A percentile compares a stretch with the other conserved stretches of the same genome.
Evolutionary conservation across 768 basidiomycete genomes (phyloP).

Genomic region (Suillus brevipes): DNA sequence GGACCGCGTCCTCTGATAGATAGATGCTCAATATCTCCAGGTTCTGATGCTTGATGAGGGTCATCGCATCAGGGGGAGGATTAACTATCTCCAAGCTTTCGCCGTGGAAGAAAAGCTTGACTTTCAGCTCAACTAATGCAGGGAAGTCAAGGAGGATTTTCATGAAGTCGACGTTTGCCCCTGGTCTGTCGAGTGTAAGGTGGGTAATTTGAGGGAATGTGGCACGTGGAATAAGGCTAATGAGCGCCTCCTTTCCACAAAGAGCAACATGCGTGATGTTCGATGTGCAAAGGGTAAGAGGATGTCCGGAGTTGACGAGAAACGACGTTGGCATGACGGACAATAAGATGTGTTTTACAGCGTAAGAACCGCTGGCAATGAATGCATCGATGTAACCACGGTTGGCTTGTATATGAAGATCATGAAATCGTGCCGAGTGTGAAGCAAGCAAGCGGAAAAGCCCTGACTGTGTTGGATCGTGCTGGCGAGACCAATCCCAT

Average conservation of each 20-base stretch:
- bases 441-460: constrained; percentile 22
- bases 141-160: constrained; percentile 20
- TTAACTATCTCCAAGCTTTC: constrained; percentile 14
- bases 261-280: constrained; percentile 18
- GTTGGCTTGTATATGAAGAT: constrained; percentile 21
- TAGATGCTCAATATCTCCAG: constrained; percentile 18
- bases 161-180: constrained; percentile 10
- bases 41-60: constrained; percentile 12
- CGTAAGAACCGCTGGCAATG: constrained; percentile 14
- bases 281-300: constrained; percentile 16
- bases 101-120: constrained; percentile 16
- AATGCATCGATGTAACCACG: constrained; percentile 22
- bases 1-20: constrained; percentile 23
- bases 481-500: constrained; percentile 1
- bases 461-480: constrained; percentile 13
- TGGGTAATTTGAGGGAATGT: constrained; percentile 22
- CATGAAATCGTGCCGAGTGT: constrained; percentile 21
- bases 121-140: constrained; percentile 17
- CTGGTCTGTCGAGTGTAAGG: constrained; percentile 22
- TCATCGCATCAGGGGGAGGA: constrained; percentile 5
- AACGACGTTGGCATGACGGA: constrained; percentile 17
- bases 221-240: constrained; percentile 18
- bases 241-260: constrained; percentile 14
- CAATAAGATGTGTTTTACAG: constrained; percentile 19
- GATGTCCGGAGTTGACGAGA: not conserved